Evolutionary conservation across 169 alveolate genomes (phyloP).

Genomic region (Condylostoma magnum): DNA sequence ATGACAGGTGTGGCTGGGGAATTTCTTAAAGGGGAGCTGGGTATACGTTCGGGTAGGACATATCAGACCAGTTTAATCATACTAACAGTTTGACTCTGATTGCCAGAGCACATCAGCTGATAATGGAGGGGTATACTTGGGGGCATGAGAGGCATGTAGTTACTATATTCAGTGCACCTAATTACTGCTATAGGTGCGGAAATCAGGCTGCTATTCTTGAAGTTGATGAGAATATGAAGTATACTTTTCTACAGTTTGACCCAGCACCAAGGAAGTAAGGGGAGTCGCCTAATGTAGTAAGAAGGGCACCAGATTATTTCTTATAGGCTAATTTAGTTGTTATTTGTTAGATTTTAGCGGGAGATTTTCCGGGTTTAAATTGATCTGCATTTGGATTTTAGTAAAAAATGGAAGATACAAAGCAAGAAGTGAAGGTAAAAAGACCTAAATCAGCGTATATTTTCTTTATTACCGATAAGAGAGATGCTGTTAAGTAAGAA

Average conservation of each 20-base stretch:
- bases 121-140: slow-evolving; percentile 81
- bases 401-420: not conserved
- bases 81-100: slow-evolving; percentile 65
- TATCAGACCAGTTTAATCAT: slow-evolving; percentile 71
- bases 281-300: slow-evolving; percentile 14
- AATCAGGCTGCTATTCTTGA: slow-evolving; percentile 98
- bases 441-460: slow-evolving; percentile 23
- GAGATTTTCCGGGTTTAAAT: too few relatives aligned
- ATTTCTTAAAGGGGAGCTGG: slow-evolving; percentile 86
- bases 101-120: slow-evolving; percentile 82
- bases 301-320: slow-evolving; percentile 33
- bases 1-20: slow-evolving; percentile 76
- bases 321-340: slow-evolving; percentile 18
- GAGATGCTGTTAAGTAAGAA: slow-evolving; percentile 11
- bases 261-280: slow-evolving; percentile 57
- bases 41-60: slow-evolving; percentile 78
- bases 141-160: slow-evolving; percentile 92
- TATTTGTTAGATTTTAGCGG: too few relatives aligned
- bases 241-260: slow-evolving; percentile 52
- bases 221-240: slow-evolving; percentile 90
- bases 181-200: slow-evolving; percentile 99
- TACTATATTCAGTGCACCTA: slow-evolving; percentile 98
- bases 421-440: slow-evolving; percentile 19
- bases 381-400: too few relatives aligned
- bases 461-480: slow-evolving; percentile 8